Base-by-base conservation (phyloP, 495 filamentous ascomycete genomes). In the Xanthoparmelia taractica region DNA sequence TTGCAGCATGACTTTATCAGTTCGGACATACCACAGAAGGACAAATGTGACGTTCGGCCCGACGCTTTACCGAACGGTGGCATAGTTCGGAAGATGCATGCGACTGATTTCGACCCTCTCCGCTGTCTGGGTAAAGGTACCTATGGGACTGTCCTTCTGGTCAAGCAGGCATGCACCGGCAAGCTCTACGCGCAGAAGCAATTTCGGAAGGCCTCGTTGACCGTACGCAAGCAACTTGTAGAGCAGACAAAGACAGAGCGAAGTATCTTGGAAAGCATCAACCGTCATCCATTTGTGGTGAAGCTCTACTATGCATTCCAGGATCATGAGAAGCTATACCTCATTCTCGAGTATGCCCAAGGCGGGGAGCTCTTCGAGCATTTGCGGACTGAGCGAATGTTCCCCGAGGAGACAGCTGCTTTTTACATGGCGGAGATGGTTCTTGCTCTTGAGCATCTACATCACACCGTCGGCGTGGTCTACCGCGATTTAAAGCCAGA, bases 381-480 rank as follows among this genome's bases (percentile, higher is more conserved):
- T 67, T 82, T 98, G 15, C 89, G 84, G 43, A 87, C 89, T 67
- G 91, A 96, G 72, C 87, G 86, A 68, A 96, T 96, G 89, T 96
- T 98, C 68, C 77, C 86, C 15, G 92, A 97, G 75, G 81, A 89
- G 40, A 86, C 85, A 4, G 89, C 91, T 0, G 89, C 92, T 17
- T 98, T 97, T 73, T 98, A 98, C 82, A 94, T 97, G 88, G 94
- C 92, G 0, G 90, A 97, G 78, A 91, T 97, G 84, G 86, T 96
- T 6, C 85, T 98, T 6, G 95, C 95, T 1, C 81, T 98, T 29
- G 90, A 91, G 45, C 91, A 97, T 73, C 84, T 98, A 11, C 94
- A 98, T 78, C 82, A 88, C 62, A 91, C 83, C 61, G 84, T 96
- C 37, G 93, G 95, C 20, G 94, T 98, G 40, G 85, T 97, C 67